Percentiles rank a stretch among this genome's conserved stretches.
These are phyloP conservation scores for Dendrostoma leiphaemia DNA, from an alignment of 2,329 filamentous ascomycete genomes.

Conservation along the genomic window DNA sequence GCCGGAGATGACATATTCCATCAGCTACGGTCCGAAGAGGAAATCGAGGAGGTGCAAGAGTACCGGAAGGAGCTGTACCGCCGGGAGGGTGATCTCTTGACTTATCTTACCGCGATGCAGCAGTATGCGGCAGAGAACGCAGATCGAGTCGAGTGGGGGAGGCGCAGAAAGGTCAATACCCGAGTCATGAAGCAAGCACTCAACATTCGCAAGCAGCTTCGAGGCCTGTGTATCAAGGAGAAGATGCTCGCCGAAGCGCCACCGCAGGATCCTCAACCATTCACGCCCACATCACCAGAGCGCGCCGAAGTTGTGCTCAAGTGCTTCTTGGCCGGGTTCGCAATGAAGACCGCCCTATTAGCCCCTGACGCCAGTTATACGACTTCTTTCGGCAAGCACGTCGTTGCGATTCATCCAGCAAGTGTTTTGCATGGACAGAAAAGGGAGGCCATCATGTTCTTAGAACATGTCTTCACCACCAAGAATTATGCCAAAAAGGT, in stretches of 20 bases:
- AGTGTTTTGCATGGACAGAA: slow-evolving; percentile 63
- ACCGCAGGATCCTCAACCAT: slow-evolving; percentile 53
- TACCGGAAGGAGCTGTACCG: slow-evolving; percentile 56
- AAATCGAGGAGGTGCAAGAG: slow-evolving; percentile 50
- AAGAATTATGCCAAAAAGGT: slow-evolving; percentile 68
- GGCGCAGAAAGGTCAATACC: slow-evolving; percentile 52
- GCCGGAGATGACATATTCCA: slow-evolving; percentile 63
- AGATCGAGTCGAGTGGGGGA: slow-evolving; percentile 58
- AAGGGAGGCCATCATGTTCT: slow-evolving; percentile 65
- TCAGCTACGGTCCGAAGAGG: slow-evolving; percentile 57
- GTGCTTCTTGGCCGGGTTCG: slow-evolving; percentile 63
- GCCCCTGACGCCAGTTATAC: slow-evolving; percentile 60
- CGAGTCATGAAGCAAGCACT: slow-evolving; percentile 63
- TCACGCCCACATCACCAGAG: slow-evolving; percentile 53
- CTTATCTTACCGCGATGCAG: slow-evolving; percentile 62
- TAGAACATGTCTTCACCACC: slow-evolving; percentile 65
- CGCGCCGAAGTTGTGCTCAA: slow-evolving; percentile 53
- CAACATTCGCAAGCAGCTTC: slow-evolving; percentile 61
- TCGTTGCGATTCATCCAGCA: slow-evolving; percentile 60
- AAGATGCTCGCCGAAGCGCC: slow-evolving; percentile 46
- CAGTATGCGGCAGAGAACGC: slow-evolving; percentile 56
- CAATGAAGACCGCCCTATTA: slow-evolving; percentile 58
- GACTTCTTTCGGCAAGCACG: slow-evolving; percentile 58
- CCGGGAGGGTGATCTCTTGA: slow-evolving; percentile 64
- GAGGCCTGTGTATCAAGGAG: slow-evolving; percentile 52